A percentile compares a stretch with the other conserved stretches of the same genome.
Evolutionary conservation across 805 yeast species (phyloP).

Genomic region (Lachancea lanzarotensis): DNA sequence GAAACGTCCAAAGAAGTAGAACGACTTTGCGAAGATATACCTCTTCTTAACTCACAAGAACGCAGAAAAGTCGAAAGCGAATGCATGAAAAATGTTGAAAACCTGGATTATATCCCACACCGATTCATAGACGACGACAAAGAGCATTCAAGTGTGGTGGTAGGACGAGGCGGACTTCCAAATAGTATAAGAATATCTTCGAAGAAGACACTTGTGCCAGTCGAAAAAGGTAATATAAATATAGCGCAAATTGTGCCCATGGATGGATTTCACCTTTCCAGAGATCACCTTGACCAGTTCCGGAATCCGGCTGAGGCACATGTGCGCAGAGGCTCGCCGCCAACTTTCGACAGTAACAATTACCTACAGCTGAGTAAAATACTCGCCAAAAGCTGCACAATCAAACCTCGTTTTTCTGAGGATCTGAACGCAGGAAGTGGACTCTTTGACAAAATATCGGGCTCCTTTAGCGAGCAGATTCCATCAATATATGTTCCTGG

Average conservation of each 20-base stretch:
- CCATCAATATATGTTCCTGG: slow-evolving; percentile 52
- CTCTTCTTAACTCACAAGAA: not conserved
- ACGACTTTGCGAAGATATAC: slow-evolving; percentile 9
- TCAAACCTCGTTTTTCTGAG: slow-evolving; percentile 15
- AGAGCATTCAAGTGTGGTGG: slow-evolving; percentile 15
- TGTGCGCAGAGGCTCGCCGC: slow-evolving; percentile 74
- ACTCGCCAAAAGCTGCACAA: slow-evolving; percentile 15
- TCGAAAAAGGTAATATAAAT: slow-evolving; percentile 11
- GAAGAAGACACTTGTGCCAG: not conserved
- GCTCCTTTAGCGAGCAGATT: slow-evolving; percentile 18
- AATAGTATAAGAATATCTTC: slow-evolving; percentile 18
- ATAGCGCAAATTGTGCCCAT: slow-evolving; percentile 50
- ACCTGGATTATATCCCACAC: slow-evolving; percentile 17
- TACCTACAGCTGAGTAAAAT: slow-evolving; percentile 22
- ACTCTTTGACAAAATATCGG: slow-evolving; percentile 16
- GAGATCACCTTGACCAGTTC: slow-evolving; percentile 41
- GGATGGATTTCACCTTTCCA: slow-evolving; percentile 74
- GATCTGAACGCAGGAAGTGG: not conserved
- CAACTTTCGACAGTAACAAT: slow-evolving; percentile 65
- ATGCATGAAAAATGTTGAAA: slow-evolving; percentile 20
- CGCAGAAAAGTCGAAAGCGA: slow-evolving; percentile 11
- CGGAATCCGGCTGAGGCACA: slow-evolving; percentile 52
- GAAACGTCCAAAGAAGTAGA: not conserved
- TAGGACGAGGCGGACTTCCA: slow-evolving; percentile 29
- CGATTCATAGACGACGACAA: slow-evolving; percentile 21